Percentiles rank a stretch among this genome's conserved stretches.
Conservation (phyloP, 2,329 filamentous ascomycete genomes). For the Periconia digitata region DNA sequence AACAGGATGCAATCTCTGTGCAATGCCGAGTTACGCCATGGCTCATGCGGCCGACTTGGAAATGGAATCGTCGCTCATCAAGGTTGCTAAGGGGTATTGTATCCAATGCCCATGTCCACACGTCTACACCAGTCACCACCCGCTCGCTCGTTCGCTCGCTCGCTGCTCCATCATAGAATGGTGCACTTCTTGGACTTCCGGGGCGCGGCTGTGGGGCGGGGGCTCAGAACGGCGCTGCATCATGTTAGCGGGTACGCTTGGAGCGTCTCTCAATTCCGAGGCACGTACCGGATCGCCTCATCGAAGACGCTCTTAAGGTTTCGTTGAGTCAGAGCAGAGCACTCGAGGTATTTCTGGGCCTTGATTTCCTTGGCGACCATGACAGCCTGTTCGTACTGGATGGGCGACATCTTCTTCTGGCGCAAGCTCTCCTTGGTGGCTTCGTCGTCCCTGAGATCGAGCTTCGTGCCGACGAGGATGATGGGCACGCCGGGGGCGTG, state of each 20-base stretch:
- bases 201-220: conserved; percentile 33
- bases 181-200: conserved; percentile 33
- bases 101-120: conserved; percentile 18
- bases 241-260: conserved; percentile 16
- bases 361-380: conserved; percentile 89
- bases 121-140: conserved; percentile 22
- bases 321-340: conserved; percentile 92
- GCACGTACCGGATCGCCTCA: conserved; percentile 87
- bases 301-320: conserved; percentile 99
- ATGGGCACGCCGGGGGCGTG: conserved; percentile 95
- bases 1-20: conserved; percentile 1
- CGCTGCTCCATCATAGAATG: conserved; percentile 23
- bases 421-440: conserved; percentile 79
- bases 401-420: conserved; percentile 95
- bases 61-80: conserved; percentile 7
- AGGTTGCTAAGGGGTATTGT: conserved; percentile 20
- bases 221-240: conserved; percentile 44
- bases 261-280: not conserved
- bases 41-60: conserved; percentile 5
- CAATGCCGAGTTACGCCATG: conserved; percentile 3
- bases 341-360: conserved; percentile 97
- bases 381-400: conserved; percentile 89
- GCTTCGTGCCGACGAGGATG: conserved; percentile 95
- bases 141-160: conserved; percentile 5
- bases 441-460: conserved; percentile 89